Evolutionary conservation across 306 rosid genomes (phyloP).

Genomic region (Lathyrus oleraceus): DNA sequence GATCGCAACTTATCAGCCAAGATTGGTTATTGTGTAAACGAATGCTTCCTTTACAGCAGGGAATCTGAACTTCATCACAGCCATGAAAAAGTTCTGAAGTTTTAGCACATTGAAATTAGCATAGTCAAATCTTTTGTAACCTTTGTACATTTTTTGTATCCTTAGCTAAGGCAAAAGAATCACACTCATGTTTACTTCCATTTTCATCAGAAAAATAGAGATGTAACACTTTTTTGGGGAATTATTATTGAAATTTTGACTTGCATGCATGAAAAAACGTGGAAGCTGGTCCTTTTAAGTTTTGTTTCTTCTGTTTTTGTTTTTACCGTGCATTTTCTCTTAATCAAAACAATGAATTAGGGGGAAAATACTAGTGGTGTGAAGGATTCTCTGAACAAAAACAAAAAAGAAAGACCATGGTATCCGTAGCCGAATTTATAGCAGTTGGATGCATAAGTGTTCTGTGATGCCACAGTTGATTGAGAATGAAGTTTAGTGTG

Average conservation of each 20-base stretch:
- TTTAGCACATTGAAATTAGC: slow-evolving; percentile 32
- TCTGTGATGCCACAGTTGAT: background rate
- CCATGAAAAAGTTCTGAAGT: slow-evolving; percentile 22
- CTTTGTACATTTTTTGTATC: slow-evolving; percentile 41
- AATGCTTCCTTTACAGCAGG: background rate
- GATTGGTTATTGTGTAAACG: background rate
- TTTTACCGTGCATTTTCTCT: background rate
- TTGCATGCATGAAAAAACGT: slow-evolving; percentile 3
- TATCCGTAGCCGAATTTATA: background rate
- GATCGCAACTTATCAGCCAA: background rate
- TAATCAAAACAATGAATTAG: background rate
- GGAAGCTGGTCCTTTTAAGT: background rate
- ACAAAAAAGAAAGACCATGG: background rate
- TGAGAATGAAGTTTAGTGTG: background rate
- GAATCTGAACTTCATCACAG: slow-evolving; percentile 30
- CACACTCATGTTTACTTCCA: slow-evolving; percentile 24
- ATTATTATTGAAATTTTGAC: slow-evolving; percentile 11
- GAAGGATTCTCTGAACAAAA: background rate
- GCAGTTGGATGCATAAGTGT: background rate
- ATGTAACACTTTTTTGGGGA: slow-evolving; percentile 6
- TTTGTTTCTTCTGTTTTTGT: background rate
- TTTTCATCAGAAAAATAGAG: slow-evolving; percentile 20
- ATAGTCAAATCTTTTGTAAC: slow-evolving; percentile 29
- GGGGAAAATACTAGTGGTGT: background rate
- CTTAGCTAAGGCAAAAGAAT: slow-evolving; percentile 24